Percentiles rank a stretch among this genome's conserved stretches.
phyloP scores from a whole-genome alignment of 2,329 filamentous ascomycete genomes.

The Sphaerulina populicola region DNA sequence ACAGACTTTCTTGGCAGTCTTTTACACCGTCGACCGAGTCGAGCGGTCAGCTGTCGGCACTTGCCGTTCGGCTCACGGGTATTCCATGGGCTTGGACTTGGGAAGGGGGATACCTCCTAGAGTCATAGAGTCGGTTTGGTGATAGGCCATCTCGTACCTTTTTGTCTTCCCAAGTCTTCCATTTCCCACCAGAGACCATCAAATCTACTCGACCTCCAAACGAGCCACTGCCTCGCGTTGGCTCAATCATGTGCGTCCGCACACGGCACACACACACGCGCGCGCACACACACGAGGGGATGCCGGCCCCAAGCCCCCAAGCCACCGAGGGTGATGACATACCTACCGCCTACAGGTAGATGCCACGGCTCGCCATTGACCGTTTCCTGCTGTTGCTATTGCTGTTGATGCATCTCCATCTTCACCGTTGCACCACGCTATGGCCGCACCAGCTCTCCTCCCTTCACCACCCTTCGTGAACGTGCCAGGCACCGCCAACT shows the following conservation, averaged over 20 bases:
- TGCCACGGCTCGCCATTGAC: background rate
- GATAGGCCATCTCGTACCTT: background rate
- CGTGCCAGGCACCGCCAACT: slow-evolving; percentile 56
- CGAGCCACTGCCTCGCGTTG: too few relatives aligned
- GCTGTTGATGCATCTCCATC: background rate
- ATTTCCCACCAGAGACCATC: background rate
- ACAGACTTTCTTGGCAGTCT: too few relatives aligned
- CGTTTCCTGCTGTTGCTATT: background rate
- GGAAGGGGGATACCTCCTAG: too few relatives aligned
- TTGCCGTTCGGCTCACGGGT: background rate
- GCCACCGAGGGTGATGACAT: background rate
- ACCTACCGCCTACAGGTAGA: too few relatives aligned
- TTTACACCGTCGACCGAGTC: background rate
- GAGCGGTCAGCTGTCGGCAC: background rate
- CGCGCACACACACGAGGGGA: background rate
- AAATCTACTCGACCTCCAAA: too few relatives aligned
- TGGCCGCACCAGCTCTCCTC: slow-evolving; percentile 4
- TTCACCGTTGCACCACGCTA: background rate
- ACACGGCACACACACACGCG: too few relatives aligned
- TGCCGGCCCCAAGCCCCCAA: background rate
- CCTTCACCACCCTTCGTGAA: slow-evolving; percentile 31
- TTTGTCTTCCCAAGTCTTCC: background rate
- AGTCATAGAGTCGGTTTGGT: background rate
- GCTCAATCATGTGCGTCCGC: too few relatives aligned
- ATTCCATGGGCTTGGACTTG: too few relatives aligned